Evolutionary conservation across 768 basidiomycete species (phyloP).

Genomic region (Psilocybe cyanescens): DNA sequence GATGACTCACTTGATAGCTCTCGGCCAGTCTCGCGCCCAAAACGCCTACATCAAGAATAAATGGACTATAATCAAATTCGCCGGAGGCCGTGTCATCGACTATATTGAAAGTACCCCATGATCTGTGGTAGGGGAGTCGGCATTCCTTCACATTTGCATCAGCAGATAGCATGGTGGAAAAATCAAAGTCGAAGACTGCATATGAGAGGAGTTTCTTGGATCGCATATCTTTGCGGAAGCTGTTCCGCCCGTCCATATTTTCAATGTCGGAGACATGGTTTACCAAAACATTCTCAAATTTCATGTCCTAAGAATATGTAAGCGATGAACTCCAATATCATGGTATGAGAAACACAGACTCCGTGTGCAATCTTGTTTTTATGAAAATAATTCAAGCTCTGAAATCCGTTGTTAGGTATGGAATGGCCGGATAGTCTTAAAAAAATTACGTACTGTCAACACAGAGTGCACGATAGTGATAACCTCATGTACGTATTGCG

Average conservation of each 20-base stretch:
- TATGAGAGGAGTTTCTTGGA: neutral
- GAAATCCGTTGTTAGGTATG: rapidly evolving
- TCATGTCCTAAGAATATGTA: neutral
- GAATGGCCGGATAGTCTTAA: neutral
- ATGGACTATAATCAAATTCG: neutral
- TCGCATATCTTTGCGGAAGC: neutral
- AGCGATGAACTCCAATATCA: neutral
- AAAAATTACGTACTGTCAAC: neutral
- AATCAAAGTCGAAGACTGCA: neutral
- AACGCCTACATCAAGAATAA: neutral
- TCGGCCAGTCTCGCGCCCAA: neutral
- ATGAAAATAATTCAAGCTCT: neutral
- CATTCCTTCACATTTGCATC: neutral
- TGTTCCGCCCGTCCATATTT: neutral
- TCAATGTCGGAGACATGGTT: neutral
- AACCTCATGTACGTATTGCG: neutral
- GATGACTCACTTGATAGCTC: neutral
- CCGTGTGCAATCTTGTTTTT: neutral
- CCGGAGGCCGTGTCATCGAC: neutral
- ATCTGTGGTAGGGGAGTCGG: neutral
- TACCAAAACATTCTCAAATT: neutral
- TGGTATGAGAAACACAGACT: neutral
- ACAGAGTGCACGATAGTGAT: neutral
- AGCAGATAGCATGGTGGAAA: neutral
- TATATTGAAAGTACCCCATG: neutral